Evolutionary conservation across 129 eudicot genomes (phyloP), one percentile per base, ranked within the genome.

Genomic region (Oenanthe sinensis): DNA sequence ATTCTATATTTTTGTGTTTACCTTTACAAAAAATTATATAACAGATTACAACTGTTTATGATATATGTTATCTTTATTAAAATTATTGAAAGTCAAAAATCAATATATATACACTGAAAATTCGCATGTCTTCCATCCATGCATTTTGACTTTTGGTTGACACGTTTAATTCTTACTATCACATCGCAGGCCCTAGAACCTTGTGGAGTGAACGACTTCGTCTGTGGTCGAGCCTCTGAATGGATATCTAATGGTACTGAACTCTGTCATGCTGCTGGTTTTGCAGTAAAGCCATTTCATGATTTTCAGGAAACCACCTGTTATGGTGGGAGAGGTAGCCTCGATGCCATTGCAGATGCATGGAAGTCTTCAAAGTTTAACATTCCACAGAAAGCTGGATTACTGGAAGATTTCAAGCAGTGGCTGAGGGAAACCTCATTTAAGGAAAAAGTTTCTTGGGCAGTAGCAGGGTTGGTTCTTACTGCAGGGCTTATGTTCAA

Each of bases 241-340:
- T 95, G 96, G 97, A 85, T 90, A 87, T 87, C 96, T 72, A 92
- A 95, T 84, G 99, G 99, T 62, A 91, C 97, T 47, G 99, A 91
- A 68, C 97, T 95, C 71, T 95, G 99, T 85, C 87, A 69, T 42
- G 92, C 89, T 63, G 91, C 97, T 79, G 99, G 99, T 79, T 95
- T 91, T 88, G 82, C 92, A 80, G 97, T 92, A 6, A 86, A 79
- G 84, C 73, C 85, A 48, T 80, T 79, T 68, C 84, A 76, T 65
- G 93, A 85, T 79, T 67, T 75, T 44, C 79, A 85, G 71, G 98
- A 83, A 42, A 55, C 83, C 49, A 87, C 87, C 67, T 95, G 99
- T 76, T 95, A 91, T 84, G 99, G 96, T 75, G 99, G 96, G 68
- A 88, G 92, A 84, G 87, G 83, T 72, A 95, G 94, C 79, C 80